A percentile compares a stretch with the other conserved stretches of the same genome.
Evolutionary conservation across 768 basidiomycete species (phyloP).

Genomic region (Clathrus columnatus): DNA sequence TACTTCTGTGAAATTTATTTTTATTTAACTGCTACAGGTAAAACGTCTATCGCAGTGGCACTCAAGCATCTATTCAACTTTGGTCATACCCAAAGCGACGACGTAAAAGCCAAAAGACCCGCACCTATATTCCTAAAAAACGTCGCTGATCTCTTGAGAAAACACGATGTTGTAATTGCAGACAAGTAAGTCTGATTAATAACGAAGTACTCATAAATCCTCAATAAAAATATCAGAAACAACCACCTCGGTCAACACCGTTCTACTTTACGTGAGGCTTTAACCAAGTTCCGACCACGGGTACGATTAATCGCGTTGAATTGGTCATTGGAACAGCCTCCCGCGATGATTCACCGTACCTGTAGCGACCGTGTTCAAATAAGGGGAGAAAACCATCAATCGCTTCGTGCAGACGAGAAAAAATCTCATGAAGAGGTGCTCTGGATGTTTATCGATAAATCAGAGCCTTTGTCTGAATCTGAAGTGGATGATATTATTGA

Average conservation of each 20-base stretch:
- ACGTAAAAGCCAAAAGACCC: slow-evolving; percentile 68
- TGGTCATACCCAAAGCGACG: slow-evolving; percentile 91
- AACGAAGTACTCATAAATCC: not conserved
- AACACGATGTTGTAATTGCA: slow-evolving; percentile 76
- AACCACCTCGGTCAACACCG: slow-evolving; percentile 85
- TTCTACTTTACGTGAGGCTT: slow-evolving; percentile 51
- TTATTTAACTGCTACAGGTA: slow-evolving; percentile 44
- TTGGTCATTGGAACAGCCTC: slow-evolving; percentile 57
- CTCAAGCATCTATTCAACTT: slow-evolving; percentile 74
- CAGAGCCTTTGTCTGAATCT: slow-evolving; percentile 48
- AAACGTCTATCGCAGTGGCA: slow-evolving; percentile 78
- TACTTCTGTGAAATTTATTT: not conserved
- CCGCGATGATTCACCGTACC: slow-evolving; percentile 57
- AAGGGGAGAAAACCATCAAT: slow-evolving; percentile 82
- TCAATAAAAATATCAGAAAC: slow-evolving; percentile 43
- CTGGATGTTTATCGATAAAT: slow-evolving; percentile 65
- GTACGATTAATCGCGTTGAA: slow-evolving; percentile 75
- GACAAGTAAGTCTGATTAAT: slow-evolving; percentile 58
- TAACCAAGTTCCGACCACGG: slow-evolving; percentile 35
- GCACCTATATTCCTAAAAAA: slow-evolving; percentile 66
- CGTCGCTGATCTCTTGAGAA: slow-evolving; percentile 50
- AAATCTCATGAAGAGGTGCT: slow-evolving; percentile 70
- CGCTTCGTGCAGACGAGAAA: slow-evolving; percentile 50
- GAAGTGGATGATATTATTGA: slow-evolving; percentile 66
- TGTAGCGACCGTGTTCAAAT: slow-evolving; percentile 64